Base-by-base conservation (phyloP, 1,284 basidiomycete species). In the Leccinum ambiguum region DNA sequence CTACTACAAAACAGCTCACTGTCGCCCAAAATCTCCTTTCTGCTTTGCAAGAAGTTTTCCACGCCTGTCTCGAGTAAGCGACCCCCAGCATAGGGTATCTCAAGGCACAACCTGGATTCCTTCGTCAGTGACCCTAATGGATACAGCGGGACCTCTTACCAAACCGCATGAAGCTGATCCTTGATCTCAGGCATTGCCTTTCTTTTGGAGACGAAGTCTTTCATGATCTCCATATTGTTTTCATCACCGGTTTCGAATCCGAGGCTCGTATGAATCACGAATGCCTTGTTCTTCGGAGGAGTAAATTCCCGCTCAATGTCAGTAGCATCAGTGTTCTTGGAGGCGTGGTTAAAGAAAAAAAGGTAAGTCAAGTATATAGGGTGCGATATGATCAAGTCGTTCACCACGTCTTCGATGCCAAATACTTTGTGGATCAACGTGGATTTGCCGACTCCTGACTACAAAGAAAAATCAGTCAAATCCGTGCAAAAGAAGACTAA, bases 401-500 rank as follows among this genome's bases (percentile, higher is more conserved):
- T 69, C 36, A 72, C 69, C 8, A 69, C 54, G 1, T 58, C 18
- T 4, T 48, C 7, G 5, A 72, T 67, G 4, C 63, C 69, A 36
- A 72, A 70, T 4, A 69, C 59, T 30, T n/a, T 67, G 3, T 9
- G 26, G 10, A 72, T 63, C 11, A 70, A 59, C 10, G 64, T 45
- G 23, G 69, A 63, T 62, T 72, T 72, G n/a, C 69, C 69, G 10
- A 67, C 69, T 2, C 70, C 69, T 6, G 70, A 61, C 70, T 70
- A 61, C 26, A 48, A 30, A 3, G 3, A 18, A 8, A 11, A 3
- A 21, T 63, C 6, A 65, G 57, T 18, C 11, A 43, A 36, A 33
- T 59, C 9, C 9, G 6, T 33, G 13, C 4, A 2, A 4, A 3
- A 39, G 6, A 36, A 26, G 16, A 56, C 8, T 6, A 14, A 30